Evolutionary conservation across 306 rosid species (phyloP), one percentile per base, ranked within the genome.

Genomic region (Glycine latifolia): DNA sequence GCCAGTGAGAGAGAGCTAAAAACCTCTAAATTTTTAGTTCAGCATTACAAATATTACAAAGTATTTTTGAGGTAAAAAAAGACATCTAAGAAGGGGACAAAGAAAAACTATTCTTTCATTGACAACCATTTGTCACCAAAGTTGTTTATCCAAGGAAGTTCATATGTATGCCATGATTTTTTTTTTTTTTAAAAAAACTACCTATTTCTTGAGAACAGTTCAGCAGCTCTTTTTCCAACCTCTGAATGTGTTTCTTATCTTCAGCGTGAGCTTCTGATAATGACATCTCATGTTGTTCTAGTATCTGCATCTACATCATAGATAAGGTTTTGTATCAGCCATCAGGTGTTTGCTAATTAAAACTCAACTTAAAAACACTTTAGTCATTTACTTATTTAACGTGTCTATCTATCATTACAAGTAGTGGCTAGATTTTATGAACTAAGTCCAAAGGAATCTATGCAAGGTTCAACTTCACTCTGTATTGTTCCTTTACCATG

Each of bases 201-300:
- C 99, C 97, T 79, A 95, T 90, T 93, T 95, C 97, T 88, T 92
- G 97, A 75, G 87, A 87, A 88, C 97, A 95, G 84, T 91, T 95
- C 79, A 84, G 78, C 50, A 95, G 83, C 88, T 91, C 95, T 80
- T 90, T 89, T 81, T 90, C 92, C 87, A 92, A 84, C 82, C 70
- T 75, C 73, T 90, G 88, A 50, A 92, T 89, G 75, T 52, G 88
- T 74, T 80, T 86, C 90, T 87, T 89, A 87, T 95, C 94, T 78
- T 88, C 89, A 67, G 78, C 72, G 77, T 62, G 81, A 60, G 87
- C 83, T 80, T 85, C 89, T 8, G 7, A 39, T 4, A 91, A 80
- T 55, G 91, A 84, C 11, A 84, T 88, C 73, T 85, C 93, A 55
- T 87, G 89, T 71, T 35, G 76, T 81, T 91, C 97, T 67, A 89